These are phyloP conservation scores for Aspergillus cavernicola DNA, from an alignment of 495 filamentous ascomycete genomes.

Conservation along the genomic window DNA sequence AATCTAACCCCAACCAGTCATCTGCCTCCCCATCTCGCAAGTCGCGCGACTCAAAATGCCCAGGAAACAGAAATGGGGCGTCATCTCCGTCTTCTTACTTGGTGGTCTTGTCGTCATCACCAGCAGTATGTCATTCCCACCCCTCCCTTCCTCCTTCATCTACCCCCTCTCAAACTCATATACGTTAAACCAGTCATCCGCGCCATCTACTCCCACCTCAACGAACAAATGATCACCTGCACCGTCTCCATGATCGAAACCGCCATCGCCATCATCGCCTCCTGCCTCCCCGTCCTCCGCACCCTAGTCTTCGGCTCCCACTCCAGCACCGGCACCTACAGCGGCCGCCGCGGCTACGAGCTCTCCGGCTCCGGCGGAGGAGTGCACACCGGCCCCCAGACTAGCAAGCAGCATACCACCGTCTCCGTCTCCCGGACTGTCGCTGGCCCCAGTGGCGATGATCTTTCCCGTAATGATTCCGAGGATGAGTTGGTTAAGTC, in stretches of 20 bases:
- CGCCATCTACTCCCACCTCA: slow-evolving; percentile 21
- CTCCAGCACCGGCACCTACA: slow-evolving; percentile 23
- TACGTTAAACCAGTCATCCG: slow-evolving; percentile 16
- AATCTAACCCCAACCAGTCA: slow-evolving; percentile 4
- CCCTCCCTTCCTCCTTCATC: background rate
- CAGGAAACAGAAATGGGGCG: slow-evolving; percentile 20
- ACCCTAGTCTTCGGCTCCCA: slow-evolving; percentile 22
- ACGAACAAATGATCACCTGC: slow-evolving; percentile 26
- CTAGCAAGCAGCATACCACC: slow-evolving; percentile 2
- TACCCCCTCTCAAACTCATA: background rate
- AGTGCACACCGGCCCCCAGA: background rate
- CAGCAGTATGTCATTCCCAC: slow-evolving; percentile 26
- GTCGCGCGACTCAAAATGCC: slow-evolving; percentile 21
- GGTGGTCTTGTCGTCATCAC: slow-evolving; percentile 23
- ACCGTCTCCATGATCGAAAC: slow-evolving; percentile 29
- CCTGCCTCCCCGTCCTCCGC: slow-evolving; percentile 26
- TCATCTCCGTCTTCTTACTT: slow-evolving; percentile 22
- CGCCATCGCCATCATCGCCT: slow-evolving; percentile 25
- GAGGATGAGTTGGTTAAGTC: slow-evolving; percentile 9
- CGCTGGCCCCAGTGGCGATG: background rate
- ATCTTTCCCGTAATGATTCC: slow-evolving; percentile 6
- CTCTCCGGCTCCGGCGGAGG: slow-evolving; percentile 10
- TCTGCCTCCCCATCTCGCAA: slow-evolving; percentile 24
- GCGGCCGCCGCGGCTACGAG: slow-evolving; percentile 17
- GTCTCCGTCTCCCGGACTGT: background rate